Base-by-base conservation (phyloP, 2,329 filamentous ascomycete species). In the Microsporum ferrugineum region DNA sequence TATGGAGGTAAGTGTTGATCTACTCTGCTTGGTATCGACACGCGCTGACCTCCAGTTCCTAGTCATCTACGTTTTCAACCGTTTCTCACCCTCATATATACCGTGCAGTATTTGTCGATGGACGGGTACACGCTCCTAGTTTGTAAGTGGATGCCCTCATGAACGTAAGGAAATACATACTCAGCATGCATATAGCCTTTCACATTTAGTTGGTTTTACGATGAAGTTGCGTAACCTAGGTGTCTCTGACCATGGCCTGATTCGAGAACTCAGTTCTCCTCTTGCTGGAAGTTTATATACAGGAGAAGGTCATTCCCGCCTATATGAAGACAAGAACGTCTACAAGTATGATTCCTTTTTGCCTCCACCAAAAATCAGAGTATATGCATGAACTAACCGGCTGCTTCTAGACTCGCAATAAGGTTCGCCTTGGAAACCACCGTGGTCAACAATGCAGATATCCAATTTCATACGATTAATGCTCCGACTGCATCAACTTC, bases 51-150 rank as follows among this genome's bases (percentile, higher is more conserved):
- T 31, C 10, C 33, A 31, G 27, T 34, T 6, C 58, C 57, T 45
- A 79, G 84, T 96, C 91, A 1, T 91, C 92, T 14, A 84, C 94
- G 0, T 95, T 95, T 73, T 88, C 89, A 0, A 88, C 88, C 0
- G 85, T 91, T 2, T 85, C 84, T 23, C 94, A 99, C 69, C 94
- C 94, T 0, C 91, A 96, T 72, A 92, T 97, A 62, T 95, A 91
- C 72, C 86, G 94, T 33, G 89, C 91, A n/a, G 91, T 95, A 14
- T 97, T 97, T 71, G 88, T 99, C 60, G 92, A 99, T 73, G 89
- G 91, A 31, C 86, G 91, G 62, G 82, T 96, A 38, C 92, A 97
- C 71, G 88, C 91, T 0, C 90, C 91, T 1, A 91, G 95, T 72
- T 99, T 99, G 82, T 84, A 70, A 69, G 81, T 66, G 8, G 31